These are phyloP conservation scores for Globisporangium takayamanum DNA, from an alignment of 352 stramenopile species.

Conservation along the genomic window DNA sequence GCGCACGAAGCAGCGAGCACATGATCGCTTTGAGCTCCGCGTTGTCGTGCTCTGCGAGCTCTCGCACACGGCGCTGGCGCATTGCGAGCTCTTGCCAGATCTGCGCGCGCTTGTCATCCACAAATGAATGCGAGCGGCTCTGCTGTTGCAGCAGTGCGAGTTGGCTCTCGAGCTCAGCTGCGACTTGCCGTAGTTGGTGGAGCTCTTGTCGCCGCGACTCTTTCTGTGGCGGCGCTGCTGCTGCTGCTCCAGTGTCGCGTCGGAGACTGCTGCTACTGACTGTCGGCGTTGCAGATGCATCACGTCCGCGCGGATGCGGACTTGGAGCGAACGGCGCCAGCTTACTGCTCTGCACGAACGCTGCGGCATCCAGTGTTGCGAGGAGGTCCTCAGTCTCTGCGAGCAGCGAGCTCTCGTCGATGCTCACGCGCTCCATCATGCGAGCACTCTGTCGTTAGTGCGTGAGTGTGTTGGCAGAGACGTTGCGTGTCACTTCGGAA, in stretches of 20 bases:
- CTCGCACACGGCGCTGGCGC: constrained; percentile 2
- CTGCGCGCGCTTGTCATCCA: constrained; percentile 4
- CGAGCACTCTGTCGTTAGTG: neutral
- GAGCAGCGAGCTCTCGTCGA: constrained; percentile 13
- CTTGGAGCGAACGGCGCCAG: too few relatives aligned
- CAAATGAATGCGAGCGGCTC: neutral
- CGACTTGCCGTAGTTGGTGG: constrained; percentile 1
- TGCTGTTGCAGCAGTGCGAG: constrained; percentile 3
- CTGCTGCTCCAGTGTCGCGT: neutral
- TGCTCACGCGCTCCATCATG: neutral
- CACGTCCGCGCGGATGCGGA: too few relatives aligned
- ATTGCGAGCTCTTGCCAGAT: constrained; percentile 7
- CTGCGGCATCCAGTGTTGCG: constrained; percentile 2
- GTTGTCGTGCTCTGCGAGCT: constrained; percentile 6
- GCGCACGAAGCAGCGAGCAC: neutral
- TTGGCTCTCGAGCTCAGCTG: constrained; percentile 2
- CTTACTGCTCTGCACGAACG: neutral
- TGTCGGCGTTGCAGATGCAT: too few relatives aligned
- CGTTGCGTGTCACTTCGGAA: neutral
- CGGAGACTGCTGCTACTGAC: neutral
- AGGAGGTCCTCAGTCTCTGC: constrained; percentile 9
- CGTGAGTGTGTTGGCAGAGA: neutral
- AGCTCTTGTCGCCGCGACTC: constrained; percentile 1
- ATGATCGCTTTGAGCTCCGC: constrained; percentile 3
- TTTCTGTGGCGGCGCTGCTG: neutral